Base-by-base conservation (phyloP, 306 rosid species). In the Castanospermum australe region DNA sequence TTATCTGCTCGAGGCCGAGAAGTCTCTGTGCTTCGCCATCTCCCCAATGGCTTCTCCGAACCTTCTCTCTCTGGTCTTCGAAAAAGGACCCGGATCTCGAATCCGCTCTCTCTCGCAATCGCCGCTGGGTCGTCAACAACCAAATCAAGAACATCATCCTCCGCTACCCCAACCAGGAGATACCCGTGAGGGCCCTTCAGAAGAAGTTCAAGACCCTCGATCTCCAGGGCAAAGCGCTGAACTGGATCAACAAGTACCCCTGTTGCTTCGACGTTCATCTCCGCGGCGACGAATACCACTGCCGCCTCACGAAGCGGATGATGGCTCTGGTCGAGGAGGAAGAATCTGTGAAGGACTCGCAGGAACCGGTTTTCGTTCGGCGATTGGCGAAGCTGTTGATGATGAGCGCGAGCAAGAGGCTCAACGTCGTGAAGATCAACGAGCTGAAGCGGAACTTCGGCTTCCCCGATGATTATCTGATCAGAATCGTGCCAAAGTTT, bases 61-160 rank as follows among this genome's bases (percentile, higher is more conserved):
- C 79, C 69, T 85, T 87, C 38, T 89, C 92, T 30, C 81, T 89
- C 2, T 89, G 98, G 98, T 89, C 97, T 15, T 89, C 89, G 97
- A 94, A 89, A 86, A 94, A 94, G 86, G 98, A 91, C 25, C 87
- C 95, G 0, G 92, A 88, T 66, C 92, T 94, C n/a, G 97, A 89
- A 82, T 88, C 82, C 0, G 90, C 94, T 21, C 85, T 94, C 7
- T 91, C 98, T 6, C 88, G 92, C 30, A 94, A 92, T 63, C 93
- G 91, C 12, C 83, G 98, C 0, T 94, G 98, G 97, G 45, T 91
- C 1, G 93, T 89, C 8, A 92, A 94, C 85, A 94, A 94, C 75
- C 98, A 92, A 75, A 85, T 94, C 30, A 92, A 92, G 84, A 90
- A 91, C 86, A 91, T 92, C 44, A 82, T 92, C 69, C 93, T 91